phyloP scores from a whole-genome alignment of 2,329 filamentous ascomycete species.

The Metarhizium humberi region DNA sequence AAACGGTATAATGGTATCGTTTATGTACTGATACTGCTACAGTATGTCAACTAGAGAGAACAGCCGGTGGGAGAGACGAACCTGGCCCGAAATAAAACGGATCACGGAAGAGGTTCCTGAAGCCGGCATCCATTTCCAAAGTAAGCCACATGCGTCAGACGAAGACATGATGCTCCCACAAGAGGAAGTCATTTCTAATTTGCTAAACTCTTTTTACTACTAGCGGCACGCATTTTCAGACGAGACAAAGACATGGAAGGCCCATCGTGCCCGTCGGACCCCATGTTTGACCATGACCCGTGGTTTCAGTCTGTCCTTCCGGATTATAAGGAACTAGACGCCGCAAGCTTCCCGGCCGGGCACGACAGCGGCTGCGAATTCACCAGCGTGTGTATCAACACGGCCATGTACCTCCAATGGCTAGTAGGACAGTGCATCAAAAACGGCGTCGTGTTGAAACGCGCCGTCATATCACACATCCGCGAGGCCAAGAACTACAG shows the following conservation, averaged over 20 bases:
- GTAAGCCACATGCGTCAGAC: conserved; percentile 22
- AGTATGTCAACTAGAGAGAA: conserved; percentile 35
- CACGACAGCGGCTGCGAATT: conserved; percentile 67
- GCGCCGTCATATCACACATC: conserved; percentile 60
- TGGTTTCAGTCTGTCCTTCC: conserved; percentile 68
- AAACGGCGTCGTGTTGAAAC: conserved; percentile 59
- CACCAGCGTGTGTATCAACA: conserved; percentile 86
- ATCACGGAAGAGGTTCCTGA: conserved; percentile 56
- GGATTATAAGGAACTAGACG: conserved; percentile 55
- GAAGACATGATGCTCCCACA: not conserved
- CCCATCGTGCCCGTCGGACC: conserved; percentile 36
- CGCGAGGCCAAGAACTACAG: conserved; percentile 47
- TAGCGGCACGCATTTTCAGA: conserved; percentile 40
- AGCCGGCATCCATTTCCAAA: conserved; percentile 72
- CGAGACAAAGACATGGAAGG: conserved; percentile 51
- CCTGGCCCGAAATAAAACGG: conserved; percentile 53
- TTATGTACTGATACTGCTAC: not conserved
- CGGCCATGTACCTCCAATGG: conserved; percentile 78
- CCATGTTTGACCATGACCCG: conserved; percentile 54
- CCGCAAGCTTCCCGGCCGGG: conserved; percentile 49
- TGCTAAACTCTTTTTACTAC: not conserved
- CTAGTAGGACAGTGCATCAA: conserved; percentile 71
- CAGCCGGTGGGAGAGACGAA: conserved; percentile 51
- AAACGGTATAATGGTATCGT: too few species aligned
- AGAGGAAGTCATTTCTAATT: not conserved